Evolutionary conservation across 768 basidiomycete species (phyloP), one percentile per base, ranked within the genome.

Genomic region (Podaxis sp.): DNA sequence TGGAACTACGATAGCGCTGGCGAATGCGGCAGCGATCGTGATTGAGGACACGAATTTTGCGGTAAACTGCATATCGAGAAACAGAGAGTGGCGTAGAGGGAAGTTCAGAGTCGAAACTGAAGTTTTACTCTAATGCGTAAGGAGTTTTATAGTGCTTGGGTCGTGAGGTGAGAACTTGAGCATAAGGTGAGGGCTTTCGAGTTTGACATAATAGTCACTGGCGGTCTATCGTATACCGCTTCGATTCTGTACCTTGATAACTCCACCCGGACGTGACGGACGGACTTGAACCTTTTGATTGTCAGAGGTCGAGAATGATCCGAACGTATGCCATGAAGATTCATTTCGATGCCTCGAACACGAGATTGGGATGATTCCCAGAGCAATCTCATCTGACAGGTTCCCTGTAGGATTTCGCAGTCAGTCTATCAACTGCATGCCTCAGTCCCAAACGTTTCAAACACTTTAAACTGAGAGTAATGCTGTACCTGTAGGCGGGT

Each of bases 1-100:
- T 29, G 61, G 61, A 50, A 62, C 13, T 24, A 62, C 37, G 27
- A 40, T 12, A n/a, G 61, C 61, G 38, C 27, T 62, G 49, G 61
- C 61, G 47, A 62, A 17, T 12, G 47, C 33, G 8, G 61, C 61
- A 40, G 61, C 61, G n/a, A 62, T 22, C 8, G 43, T 40, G 22
- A 62, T 25, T 8, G 47, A 50, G 15, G 55, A 50, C 9, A 51
- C 24, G 33, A 62, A 3, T 24, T 47, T 50, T 33, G 61, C 15
- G 22, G 61, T 3, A 24, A 62, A 62, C n/a, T 55, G 55, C 61
- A 62, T 62, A 8, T 3, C 4, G 51, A 33, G 22, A 12, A 22
- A 24, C 4, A 17, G 5, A 46, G 51, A 15, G 43, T 27, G 9
- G 27, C 22, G 17, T 33, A 7, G 37, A 49, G 41, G 46, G 54